Base-by-base conservation (phyloP, 306 rosid genomes). In the Vachellia pachyceras region DNA sequence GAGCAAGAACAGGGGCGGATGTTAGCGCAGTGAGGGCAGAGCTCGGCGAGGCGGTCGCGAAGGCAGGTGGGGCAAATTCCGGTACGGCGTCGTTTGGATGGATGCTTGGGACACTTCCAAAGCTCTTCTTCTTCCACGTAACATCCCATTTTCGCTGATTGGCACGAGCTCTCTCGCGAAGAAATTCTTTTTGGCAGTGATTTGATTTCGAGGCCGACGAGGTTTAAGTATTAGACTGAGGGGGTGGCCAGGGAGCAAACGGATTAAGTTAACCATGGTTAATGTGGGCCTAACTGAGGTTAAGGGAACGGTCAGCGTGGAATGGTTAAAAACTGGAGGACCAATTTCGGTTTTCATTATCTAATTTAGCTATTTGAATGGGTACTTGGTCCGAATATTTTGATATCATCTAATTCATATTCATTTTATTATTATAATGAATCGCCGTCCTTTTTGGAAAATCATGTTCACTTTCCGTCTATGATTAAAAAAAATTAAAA, bases 1-100 rank as follows among this genome's bases (percentile, higher is more conserved):
- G 94, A 85, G 82, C 99, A 95, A 3, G 86, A 76, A 63, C 99
- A 95, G 10, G 99, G 99, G 83, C 97, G 97, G 18, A 88, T 93
- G 88, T 86, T 85, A 73, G 96, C 99, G 81, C 99, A 95, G 69
- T 90, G 91, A 29, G 98, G 99, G 68, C 99, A 95, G 61, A 95
- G 99, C 37, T 84, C 45, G 22, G 61, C 75, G 42, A 95, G 98
- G 17, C 96, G 97, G 69, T 95, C 96, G 5, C 96, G 98, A 70
- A 95, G 99, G 69, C 99, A 95, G 12, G 70, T 78, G 36, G 89
- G 91, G 79, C 99, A 95, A 72, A 95, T 69, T 75, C 99, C 99
- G 33, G 77, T 89, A 64, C 87, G 88, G 63, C 99, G 88, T 15
- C 97, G 93, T 77, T 91, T 93, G 0, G 99, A 89, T 1, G 98